Conservation (phyloP, 306 rosid species). For the Vigna radiata region DNA sequence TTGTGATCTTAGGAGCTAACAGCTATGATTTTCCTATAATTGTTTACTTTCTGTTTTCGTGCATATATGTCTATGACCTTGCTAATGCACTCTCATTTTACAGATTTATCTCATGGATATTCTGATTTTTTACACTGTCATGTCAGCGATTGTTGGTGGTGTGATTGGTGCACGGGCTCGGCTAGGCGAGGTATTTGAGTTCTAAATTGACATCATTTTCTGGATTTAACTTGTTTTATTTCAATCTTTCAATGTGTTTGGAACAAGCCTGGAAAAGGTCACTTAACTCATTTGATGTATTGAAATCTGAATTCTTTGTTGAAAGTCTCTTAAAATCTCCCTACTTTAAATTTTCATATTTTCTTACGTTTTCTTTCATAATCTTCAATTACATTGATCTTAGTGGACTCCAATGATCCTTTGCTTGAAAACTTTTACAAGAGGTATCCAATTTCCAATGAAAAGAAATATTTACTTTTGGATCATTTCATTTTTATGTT, state of each 20-base stretch:
- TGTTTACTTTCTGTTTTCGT: conserved; percentile 29
- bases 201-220: conserved; percentile 2
- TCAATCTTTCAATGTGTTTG: background rate
- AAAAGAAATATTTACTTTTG: too few species aligned
- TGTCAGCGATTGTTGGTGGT: conserved; percentile 96
- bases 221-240: conserved; percentile 14
- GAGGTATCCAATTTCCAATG: too few species aligned
- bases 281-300: background rate
- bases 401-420: too few species aligned
- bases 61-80: conserved; percentile 26
- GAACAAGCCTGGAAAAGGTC: too few species aligned
- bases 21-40: background rate
- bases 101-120: conserved; percentile 98
- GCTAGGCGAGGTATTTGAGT: conserved; percentile 84
- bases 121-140: conserved; percentile 87
- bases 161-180: conserved; percentile 95
- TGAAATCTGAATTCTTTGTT: background rate
- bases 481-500: too few species aligned
- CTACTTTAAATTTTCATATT: too few species aligned
- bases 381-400: too few species aligned
- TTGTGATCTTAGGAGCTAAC: background rate
- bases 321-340: background rate
- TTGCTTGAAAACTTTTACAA: too few species aligned
- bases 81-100: conserved; percentile 42
- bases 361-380: too few species aligned